Conservation (phyloP, 2,329 filamentous ascomycete species). For the Botrytis elliptica region DNA sequence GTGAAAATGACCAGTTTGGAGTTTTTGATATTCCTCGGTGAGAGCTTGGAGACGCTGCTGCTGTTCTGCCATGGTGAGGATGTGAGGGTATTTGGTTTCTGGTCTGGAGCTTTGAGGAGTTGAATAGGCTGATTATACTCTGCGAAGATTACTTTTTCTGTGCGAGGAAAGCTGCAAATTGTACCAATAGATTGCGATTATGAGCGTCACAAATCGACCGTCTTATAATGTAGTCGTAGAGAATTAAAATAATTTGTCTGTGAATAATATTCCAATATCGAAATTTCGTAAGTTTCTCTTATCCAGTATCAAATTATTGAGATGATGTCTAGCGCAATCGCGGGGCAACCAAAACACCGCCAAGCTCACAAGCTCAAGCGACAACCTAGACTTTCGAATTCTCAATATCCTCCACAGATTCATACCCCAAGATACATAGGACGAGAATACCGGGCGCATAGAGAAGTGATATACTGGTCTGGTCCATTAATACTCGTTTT, state of each 20-base stretch:
- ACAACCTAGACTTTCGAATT: conserved; percentile 25
- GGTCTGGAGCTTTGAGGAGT: not conserved
- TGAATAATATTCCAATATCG: not conserved
- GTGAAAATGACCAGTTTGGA: conserved; percentile 68
- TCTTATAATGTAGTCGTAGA: not conserved
- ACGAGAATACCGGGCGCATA: not conserved
- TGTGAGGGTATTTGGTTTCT: not conserved
- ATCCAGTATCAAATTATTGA: conserved; percentile 26
- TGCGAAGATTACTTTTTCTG: not conserved
- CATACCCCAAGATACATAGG: not conserved
- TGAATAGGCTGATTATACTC: not conserved
- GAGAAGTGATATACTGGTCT: not conserved
- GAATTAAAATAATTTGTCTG: not conserved
- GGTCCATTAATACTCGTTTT: not conserved
- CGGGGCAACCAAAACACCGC: conserved; percentile 27
- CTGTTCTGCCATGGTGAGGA: conserved; percentile 62
- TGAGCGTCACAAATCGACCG: not conserved
- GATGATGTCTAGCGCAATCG: conserved; percentile 30
- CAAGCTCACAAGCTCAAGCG: conserved; percentile 22
- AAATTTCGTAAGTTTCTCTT: conserved; percentile 7
- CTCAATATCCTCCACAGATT: conserved; percentile 13
- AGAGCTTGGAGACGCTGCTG: conserved; percentile 79
- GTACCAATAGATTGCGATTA: not conserved
- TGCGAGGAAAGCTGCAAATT: not conserved
- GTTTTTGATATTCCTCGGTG: conserved; percentile 81